Conservation (phyloP, 805 yeast genomes). For the Candida dajiaensis region DNA sequence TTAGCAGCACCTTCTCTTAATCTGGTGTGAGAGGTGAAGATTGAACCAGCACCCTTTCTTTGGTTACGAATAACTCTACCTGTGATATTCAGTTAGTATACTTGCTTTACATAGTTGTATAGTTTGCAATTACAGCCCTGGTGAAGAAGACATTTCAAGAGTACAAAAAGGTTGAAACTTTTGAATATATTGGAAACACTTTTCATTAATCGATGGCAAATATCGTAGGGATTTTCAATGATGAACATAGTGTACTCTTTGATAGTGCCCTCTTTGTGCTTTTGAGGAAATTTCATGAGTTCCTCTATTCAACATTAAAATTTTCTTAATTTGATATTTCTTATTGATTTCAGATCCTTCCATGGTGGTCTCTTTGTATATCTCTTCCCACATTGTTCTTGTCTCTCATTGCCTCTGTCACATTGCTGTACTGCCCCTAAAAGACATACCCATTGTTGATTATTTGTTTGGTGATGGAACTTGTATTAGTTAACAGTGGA, state of each 20-base stretch:
- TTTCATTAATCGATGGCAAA: no score
- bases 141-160: background rate
- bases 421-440: background rate
- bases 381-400: background rate
- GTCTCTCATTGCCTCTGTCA: background rate
- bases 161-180: background rate
- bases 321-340: no score
- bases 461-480: background rate
- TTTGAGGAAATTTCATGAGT: no score
- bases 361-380: background rate
- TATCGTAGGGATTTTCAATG: no score
- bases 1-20: conserved; percentile 99
- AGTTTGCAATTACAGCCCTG: background rate
- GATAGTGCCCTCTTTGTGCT: no score
- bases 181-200: background rate
- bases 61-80: conserved; percentile 99
- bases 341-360: background rate
- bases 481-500: background rate
- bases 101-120: background rate
- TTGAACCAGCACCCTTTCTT: conserved; percentile 99
- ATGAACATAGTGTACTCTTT: no score
- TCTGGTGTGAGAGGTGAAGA: conserved; percentile 99
- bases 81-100: conserved; percentile 26
- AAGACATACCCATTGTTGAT: conserved; percentile 1
- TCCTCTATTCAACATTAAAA: no score